These are phyloP conservation scores for Pythium periplocum DNA, from an alignment of 352 stramenopile genomes.

Conservation along the genomic window DNA sequence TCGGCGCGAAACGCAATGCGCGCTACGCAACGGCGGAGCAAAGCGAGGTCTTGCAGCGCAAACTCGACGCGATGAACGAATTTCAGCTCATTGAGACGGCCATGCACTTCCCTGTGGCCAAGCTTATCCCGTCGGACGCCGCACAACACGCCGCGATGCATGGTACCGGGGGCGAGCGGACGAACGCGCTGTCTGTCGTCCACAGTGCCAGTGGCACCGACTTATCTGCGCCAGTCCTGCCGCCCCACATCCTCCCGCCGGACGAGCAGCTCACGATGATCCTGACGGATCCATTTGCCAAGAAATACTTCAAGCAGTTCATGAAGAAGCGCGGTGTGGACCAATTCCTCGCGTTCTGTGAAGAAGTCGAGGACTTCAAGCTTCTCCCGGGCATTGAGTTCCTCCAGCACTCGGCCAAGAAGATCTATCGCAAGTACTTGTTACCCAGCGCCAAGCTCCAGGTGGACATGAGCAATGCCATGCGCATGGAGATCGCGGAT, in stretches of 20 bases:
- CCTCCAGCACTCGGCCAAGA: slow-evolving; percentile 79
- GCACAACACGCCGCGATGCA: neutral
- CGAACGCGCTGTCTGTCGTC: neutral
- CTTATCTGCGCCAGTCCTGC: neutral
- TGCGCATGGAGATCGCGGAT: slow-evolving; percentile 73
- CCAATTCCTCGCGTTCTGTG: slow-evolving; percentile 63
- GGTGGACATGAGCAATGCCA: slow-evolving; percentile 78
- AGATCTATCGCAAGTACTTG: slow-evolving; percentile 85
- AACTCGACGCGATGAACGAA: slow-evolving; percentile 52
- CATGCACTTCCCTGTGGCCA: slow-evolving; percentile 71
- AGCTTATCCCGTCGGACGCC: slow-evolving; percentile 39
- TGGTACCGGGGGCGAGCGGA: neutral
- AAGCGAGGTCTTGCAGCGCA: slow-evolving; percentile 38
- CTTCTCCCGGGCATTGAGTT: slow-evolving; percentile 76
- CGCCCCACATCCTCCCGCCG: slow-evolving; percentile 24
- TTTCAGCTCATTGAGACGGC: slow-evolving; percentile 67
- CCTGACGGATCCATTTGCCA: slow-evolving; percentile 48
- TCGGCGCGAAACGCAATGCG: slow-evolving; percentile 14
- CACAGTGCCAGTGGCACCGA: neutral
- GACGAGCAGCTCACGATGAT: slow-evolving; percentile 43
- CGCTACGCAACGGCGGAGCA: slow-evolving; percentile 31
- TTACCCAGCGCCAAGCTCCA: slow-evolving; percentile 67
- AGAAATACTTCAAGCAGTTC: slow-evolving; percentile 76
- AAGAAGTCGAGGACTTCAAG: slow-evolving; percentile 79
- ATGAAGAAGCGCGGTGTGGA: slow-evolving; percentile 63